Evolutionary conservation across 2,329 filamentous ascomycete species (phyloP).

Genomic region (Septoria petroselini): DNA sequence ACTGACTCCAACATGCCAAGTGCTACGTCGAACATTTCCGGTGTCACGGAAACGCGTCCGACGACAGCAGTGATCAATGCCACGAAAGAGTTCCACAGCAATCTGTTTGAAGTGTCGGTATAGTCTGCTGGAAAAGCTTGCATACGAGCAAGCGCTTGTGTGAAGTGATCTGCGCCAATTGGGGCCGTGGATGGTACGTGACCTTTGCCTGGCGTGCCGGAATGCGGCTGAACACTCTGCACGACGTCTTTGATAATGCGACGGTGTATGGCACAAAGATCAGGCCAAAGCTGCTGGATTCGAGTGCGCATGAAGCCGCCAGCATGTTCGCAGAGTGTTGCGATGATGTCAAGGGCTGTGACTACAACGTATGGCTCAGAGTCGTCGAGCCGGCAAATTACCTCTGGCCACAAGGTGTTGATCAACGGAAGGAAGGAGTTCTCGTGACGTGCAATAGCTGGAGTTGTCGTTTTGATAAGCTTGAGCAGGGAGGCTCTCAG

Average conservation of each 20-base stretch:
- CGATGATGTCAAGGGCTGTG: constrained; percentile 67
- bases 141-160: constrained; percentile 25
- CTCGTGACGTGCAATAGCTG: constrained; percentile 71
- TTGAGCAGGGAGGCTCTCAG: constrained; percentile 75
- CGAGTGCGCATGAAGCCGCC: constrained; percentile 78
- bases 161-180: constrained; percentile 4
- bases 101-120: constrained; percentile 54
- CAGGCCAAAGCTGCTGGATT: constrained; percentile 68
- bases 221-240: constrained; percentile 4
- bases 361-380: constrained; percentile 65
- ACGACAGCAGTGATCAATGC: constrained; percentile 60
- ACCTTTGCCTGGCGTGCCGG: neutral
- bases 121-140: constrained; percentile 41
- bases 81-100: constrained; percentile 63
- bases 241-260: constrained; percentile 15
- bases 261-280: constrained; percentile 29
- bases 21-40: constrained; percentile 69
- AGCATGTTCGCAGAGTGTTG: constrained; percentile 65
- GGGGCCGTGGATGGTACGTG: constrained; percentile 3
- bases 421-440: constrained; percentile 83
- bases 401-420: constrained; percentile 85
- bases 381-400: constrained; percentile 66
- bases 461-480: constrained; percentile 69
- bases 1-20: constrained; percentile 56
- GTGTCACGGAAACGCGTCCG: constrained; percentile 61